phyloP scores from a whole-genome alignment of 352 stramenopile species.

The Phytophthora europaea region DNA sequence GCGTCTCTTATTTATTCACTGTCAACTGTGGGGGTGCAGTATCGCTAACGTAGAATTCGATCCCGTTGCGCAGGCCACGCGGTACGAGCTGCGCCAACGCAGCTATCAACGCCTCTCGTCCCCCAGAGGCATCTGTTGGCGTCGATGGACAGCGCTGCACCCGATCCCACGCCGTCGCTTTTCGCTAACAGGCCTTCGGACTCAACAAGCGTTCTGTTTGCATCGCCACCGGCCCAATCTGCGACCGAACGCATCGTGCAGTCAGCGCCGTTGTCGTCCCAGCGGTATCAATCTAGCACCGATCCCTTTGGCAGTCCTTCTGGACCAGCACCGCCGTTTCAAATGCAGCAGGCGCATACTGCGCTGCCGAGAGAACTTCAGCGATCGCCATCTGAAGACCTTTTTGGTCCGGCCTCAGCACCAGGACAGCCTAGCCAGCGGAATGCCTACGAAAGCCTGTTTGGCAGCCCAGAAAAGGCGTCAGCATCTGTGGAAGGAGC shows the following conservation, averaged over 20 bases:
- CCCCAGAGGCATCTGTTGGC: constrained; percentile 44
- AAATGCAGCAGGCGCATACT: constrained; percentile 34
- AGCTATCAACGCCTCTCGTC: constrained; percentile 71
- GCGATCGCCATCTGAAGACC: constrained; percentile 39
- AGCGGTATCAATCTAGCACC: constrained; percentile 35
- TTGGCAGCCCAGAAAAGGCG: constrained; percentile 43
- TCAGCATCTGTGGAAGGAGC: constrained; percentile 5
- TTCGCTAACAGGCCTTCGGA: constrained; percentile 13
- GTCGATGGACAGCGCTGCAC: constrained; percentile 21
- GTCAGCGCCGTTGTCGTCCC: neutral
- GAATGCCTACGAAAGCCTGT: constrained; percentile 55
- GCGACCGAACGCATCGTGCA: constrained; percentile 29
- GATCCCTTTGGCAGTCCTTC: constrained; percentile 44
- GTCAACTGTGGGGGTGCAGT: neutral
- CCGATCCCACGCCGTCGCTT: constrained; percentile 20
- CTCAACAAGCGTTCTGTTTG: constrained; percentile 31
- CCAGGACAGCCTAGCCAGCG: constrained; percentile 41
- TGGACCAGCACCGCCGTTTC: constrained; percentile 38
- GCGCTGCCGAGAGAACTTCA: constrained; percentile 27
- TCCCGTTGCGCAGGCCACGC: constrained; percentile 39
- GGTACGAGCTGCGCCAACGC: constrained; percentile 56
- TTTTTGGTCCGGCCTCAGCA: constrained; percentile 51
- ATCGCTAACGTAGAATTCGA: constrained; percentile 1
- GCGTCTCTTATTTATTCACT: neutral
- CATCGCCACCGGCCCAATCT: constrained; percentile 8